phyloP scores from a whole-genome alignment of 2,329 filamentous ascomycete genomes.

The Esteya vermicola region DNA sequence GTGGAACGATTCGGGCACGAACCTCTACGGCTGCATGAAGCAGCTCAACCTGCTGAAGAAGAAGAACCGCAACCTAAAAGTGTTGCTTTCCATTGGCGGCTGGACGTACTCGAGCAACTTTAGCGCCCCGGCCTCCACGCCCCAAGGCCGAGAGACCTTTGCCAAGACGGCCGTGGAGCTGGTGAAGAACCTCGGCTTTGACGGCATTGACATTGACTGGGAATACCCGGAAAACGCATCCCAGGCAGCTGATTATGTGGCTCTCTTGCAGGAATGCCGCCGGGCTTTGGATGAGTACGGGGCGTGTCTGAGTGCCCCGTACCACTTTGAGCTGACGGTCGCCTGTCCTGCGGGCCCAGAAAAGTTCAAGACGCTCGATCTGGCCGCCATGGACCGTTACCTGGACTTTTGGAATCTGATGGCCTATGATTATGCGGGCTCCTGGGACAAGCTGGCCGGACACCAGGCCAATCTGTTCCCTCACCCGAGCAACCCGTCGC shows the following conservation, averaged over 20 bases:
- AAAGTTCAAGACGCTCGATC: slow-evolving; percentile 48
- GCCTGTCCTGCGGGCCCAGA: slow-evolving; percentile 48
- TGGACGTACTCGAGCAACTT: slow-evolving; percentile 90
- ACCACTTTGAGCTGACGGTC: slow-evolving; percentile 51
- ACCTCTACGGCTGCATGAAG: slow-evolving; percentile 81
- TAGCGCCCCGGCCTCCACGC: slow-evolving; percentile 55
- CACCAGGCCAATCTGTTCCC: slow-evolving; percentile 72
- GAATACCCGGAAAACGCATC: slow-evolving; percentile 43
- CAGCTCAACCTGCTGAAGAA: slow-evolving; percentile 77
- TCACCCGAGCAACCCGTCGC: slow-evolving; percentile 31
- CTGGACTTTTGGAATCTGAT: slow-evolving; percentile 72
- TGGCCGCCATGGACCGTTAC: slow-evolving; percentile 48
- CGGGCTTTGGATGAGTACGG: slow-evolving; percentile 44
- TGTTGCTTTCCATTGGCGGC: slow-evolving; percentile 76
- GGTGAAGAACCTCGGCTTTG: slow-evolving; percentile 68
- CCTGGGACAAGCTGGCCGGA: slow-evolving; percentile 57
- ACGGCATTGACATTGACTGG: slow-evolving; percentile 44
- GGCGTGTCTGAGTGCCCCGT: slow-evolving; percentile 22
- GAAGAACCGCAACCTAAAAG: slow-evolving; percentile 67
- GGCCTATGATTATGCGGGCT: slow-evolving; percentile 80
- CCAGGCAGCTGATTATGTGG: slow-evolving; percentile 44
- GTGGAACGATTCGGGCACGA: slow-evolving; percentile 59
- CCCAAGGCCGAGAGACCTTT: slow-evolving; percentile 55
- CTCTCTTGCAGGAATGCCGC: slow-evolving; percentile 42
- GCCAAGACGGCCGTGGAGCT: slow-evolving; percentile 60